These are phyloP conservation scores for Fusarium guadeloupense DNA, from an alignment of 2,329 filamentous ascomycete species.

Conservation along the genomic window DNA sequence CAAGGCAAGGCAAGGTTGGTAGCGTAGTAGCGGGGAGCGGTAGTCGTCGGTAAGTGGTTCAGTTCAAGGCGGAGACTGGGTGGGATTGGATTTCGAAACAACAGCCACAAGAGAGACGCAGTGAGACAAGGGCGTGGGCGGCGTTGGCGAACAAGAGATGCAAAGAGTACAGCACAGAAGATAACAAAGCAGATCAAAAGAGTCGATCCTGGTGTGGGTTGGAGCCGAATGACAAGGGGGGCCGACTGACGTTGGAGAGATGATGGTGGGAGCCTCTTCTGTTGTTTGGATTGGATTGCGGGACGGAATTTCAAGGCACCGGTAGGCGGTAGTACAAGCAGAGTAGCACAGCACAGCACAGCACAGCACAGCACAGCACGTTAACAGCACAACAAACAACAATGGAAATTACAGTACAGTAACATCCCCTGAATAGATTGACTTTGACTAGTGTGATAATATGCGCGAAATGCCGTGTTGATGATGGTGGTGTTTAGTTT, in stretches of 20 bases:
- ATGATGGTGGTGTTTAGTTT: constrained; percentile 30
- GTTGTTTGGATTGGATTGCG: constrained; percentile 12
- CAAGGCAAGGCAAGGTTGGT: not conserved
- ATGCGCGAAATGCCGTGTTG: constrained; percentile 29
- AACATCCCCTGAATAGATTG: constrained; percentile 4
- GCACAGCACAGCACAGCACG: too few species aligned
- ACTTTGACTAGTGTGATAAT: constrained; percentile 14
- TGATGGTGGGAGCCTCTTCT: constrained; percentile 27
- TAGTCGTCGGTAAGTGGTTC: not conserved
- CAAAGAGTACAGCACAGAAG: not conserved
- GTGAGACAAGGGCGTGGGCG: constrained; percentile 25
- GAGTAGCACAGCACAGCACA: too few species aligned
- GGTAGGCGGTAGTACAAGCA: constrained; percentile 5
- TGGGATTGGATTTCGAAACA: constrained; percentile 6
- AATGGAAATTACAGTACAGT: not conserved
- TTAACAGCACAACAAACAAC: not conserved
- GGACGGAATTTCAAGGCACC: constrained; percentile 48
- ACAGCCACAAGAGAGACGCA: constrained; percentile 31
- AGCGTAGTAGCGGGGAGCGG: constrained; percentile 13
- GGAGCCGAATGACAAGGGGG: constrained; percentile 15
- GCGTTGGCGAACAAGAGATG: not conserved
- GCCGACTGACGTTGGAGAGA: constrained; percentile 33
- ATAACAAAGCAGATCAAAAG: not conserved
- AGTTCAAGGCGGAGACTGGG: not conserved
- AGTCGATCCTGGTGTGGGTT: constrained; percentile 14